Conservation (phyloP, 345 rosid genomes). For the Dimocarpus longan region DNA sequence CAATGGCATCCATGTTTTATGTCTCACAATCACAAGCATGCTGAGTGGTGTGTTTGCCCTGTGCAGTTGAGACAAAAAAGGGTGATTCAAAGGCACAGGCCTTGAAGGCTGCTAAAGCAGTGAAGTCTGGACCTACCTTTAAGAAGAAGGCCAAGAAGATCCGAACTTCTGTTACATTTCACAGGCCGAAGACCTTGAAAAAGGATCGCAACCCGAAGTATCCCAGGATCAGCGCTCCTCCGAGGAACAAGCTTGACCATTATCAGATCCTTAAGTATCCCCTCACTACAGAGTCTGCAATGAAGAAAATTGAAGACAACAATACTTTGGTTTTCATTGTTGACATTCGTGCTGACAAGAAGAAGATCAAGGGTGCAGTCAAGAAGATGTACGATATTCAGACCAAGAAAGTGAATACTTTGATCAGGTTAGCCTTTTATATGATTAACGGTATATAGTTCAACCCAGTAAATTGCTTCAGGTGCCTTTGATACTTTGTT, state of each 20-base stretch:
- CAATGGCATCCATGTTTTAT: background rate
- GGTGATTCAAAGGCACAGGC: slow-evolving; percentile 88
- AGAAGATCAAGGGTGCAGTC: slow-evolving; percentile 89
- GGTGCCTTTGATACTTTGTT: background rate
- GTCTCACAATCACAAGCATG: background rate
- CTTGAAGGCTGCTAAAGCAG: slow-evolving; percentile 82
- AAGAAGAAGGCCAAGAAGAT: slow-evolving; percentile 85
- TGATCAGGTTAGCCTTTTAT: slow-evolving; percentile 65
- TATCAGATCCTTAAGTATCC: slow-evolving; percentile 91
- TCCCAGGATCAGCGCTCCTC: slow-evolving; percentile 75
- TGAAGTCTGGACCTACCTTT: slow-evolving; percentile 73
- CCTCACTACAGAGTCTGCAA: slow-evolving; percentile 89
- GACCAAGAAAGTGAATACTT: slow-evolving; percentile 91
- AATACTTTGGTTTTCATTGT: slow-evolving; percentile 96
- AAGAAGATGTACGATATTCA: slow-evolving; percentile 96
- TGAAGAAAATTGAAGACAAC: slow-evolving; percentile 97
- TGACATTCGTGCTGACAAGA: slow-evolving; percentile 91
- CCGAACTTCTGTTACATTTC: slow-evolving; percentile 86
- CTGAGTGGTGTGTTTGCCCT: background rate
- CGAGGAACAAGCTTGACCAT: slow-evolving; percentile 92
- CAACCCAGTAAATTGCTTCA: background rate
- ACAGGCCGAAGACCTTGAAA: slow-evolving; percentile 87
- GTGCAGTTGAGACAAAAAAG: slow-evolving; percentile 60
- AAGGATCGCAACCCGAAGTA: slow-evolving; percentile 80
- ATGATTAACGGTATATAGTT: background rate